Evolutionary conservation across 2,329 filamentous ascomycete species (phyloP).

Genomic region (Conoideocrella luteorostrata): DNA sequence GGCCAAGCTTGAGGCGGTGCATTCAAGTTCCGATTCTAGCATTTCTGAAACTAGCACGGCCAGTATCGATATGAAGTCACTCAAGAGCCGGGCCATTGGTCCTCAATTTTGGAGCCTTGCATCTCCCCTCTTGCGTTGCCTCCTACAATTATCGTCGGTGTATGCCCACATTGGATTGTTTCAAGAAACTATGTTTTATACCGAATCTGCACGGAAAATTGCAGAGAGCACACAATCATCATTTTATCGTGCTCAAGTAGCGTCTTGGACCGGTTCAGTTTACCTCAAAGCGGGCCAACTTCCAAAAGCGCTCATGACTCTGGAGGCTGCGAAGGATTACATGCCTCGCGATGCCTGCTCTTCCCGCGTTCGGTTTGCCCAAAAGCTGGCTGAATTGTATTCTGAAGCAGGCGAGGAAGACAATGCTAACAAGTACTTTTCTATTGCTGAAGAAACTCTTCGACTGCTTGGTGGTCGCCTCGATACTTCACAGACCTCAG

Average conservation of each 20-base stretch:
- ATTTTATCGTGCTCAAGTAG: conserved; percentile 48
- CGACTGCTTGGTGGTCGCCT: conserved; percentile 22
- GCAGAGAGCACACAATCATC: conserved; percentile 61
- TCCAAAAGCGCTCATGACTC: conserved; percentile 49
- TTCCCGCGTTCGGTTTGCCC: conserved; percentile 38
- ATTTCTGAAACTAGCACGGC: conserved; percentile 22
- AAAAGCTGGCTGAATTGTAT: conserved; percentile 50
- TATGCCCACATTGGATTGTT: conserved; percentile 83
- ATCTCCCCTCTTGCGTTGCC: conserved; percentile 62
- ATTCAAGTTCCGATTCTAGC: conserved; percentile 19
- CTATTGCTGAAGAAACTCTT: conserved; percentile 43
- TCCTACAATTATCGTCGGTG: conserved; percentile 68
- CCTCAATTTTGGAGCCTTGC: conserved; percentile 77
- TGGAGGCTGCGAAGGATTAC: conserved; percentile 45
- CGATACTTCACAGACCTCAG: background rate
- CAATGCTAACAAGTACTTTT: conserved; percentile 36
- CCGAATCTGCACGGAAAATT: conserved; percentile 74
- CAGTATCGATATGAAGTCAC: conserved; percentile 18
- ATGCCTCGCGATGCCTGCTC: conserved; percentile 37
- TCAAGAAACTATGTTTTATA: conserved; percentile 81
- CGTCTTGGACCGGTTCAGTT: conserved; percentile 49
- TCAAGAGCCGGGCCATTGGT: conserved; percentile 19
- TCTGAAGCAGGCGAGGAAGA: conserved; percentile 40
- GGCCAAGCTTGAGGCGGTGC: conserved; percentile 39
- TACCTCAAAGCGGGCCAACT: conserved; percentile 52